A percentile compares a stretch with the other conserved stretches of the same genome.
Evolutionary conservation across 2,329 filamentous ascomycete species (phyloP).

Genomic region (Fusarium euwallaceae): DNA sequence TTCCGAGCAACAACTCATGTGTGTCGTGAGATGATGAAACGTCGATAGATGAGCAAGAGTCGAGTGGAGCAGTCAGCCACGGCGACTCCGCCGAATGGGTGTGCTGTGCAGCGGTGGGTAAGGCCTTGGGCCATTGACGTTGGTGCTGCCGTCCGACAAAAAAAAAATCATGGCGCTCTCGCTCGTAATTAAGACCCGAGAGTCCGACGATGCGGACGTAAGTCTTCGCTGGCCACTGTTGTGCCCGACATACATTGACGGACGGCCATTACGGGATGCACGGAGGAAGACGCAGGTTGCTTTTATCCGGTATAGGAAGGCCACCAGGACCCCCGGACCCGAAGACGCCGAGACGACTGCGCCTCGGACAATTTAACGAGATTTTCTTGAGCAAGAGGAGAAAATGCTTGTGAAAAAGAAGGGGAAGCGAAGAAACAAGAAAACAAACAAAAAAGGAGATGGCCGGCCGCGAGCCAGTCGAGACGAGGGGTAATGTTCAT

Average conservation of each 20-base stretch:
- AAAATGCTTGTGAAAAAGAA: constrained; percentile 5
- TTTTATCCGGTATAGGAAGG: constrained; percentile 36
- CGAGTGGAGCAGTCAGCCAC: constrained; percentile 29
- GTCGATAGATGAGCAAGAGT: constrained; percentile 25
- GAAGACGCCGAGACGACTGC: constrained; percentile 4
- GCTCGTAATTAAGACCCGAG: constrained; percentile 43
- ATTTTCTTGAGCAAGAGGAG: neutral
- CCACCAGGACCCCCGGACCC: constrained; percentile 5
- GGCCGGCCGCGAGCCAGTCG: neutral
- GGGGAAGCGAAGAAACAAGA: neutral
- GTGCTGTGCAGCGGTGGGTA: constrained; percentile 18
- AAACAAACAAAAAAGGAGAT: constrained; percentile 5
- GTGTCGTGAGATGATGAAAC: constrained; percentile 34
- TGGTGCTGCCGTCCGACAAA: constrained; percentile 1
- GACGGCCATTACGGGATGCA: constrained; percentile 21
- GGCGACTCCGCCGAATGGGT: constrained; percentile 33
- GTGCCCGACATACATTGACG: constrained; percentile 5
- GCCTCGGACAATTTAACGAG: constrained; percentile 5
- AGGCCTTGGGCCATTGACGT: neutral
- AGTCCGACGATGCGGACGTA: constrained; percentile 40
- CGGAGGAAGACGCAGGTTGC: constrained; percentile 21
- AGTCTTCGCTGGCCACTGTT: constrained; percentile 11
- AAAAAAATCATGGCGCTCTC: constrained; percentile 30
- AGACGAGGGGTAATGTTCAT: constrained; percentile 15
- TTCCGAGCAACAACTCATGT: neutral